These are phyloP conservation scores for Filobasidium floriforme DNA, from an alignment of 768 basidiomycete genomes.

Conservation along the genomic window DNA sequence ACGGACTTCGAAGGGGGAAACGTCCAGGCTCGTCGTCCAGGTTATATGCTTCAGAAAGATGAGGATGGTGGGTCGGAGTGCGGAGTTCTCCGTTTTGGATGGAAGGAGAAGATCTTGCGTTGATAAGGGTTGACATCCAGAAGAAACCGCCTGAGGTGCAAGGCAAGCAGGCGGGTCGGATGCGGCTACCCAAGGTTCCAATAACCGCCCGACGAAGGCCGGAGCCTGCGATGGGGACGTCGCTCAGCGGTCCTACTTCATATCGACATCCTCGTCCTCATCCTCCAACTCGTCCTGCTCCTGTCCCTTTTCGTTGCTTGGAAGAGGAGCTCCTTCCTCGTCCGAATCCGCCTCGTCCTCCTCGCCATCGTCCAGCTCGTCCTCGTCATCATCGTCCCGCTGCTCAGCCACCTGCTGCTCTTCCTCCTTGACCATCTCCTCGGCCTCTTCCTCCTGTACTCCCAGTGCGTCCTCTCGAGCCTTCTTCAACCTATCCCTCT, in stretches of 20 bases:
- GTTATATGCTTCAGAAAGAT: too few species aligned
- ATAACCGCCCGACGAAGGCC: too few species aligned
- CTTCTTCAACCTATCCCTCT: conserved; percentile 24
- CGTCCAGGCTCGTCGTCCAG: too few species aligned
- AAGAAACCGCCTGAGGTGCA: too few species aligned
- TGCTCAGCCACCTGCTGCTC: conserved; percentile 32
- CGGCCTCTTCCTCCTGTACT: conserved; percentile 31
- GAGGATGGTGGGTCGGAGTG: too few species aligned
- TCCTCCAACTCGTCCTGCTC: not conserved
- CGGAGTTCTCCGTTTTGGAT: too few species aligned
- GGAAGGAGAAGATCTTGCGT: too few species aligned
- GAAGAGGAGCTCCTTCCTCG: not conserved
- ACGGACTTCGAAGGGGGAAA: too few species aligned
- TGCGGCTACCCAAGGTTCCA: too few species aligned
- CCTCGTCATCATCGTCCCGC: conserved; percentile 31
- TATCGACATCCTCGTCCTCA: conserved; percentile 6
- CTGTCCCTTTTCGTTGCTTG: conserved; percentile 2
- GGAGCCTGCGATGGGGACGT: too few species aligned
- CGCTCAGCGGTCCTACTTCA: not conserved
- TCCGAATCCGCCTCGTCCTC: conserved; percentile 20
- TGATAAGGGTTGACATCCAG: too few species aligned
- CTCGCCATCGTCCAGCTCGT: conserved; percentile 17
- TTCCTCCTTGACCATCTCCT: conserved; percentile 28
- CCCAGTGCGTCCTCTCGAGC: conserved; percentile 12
- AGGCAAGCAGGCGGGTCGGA: too few species aligned